Evolutionary conservation across 345 rosid species (phyloP).

Genomic region (Corymbia maculata): DNA sequence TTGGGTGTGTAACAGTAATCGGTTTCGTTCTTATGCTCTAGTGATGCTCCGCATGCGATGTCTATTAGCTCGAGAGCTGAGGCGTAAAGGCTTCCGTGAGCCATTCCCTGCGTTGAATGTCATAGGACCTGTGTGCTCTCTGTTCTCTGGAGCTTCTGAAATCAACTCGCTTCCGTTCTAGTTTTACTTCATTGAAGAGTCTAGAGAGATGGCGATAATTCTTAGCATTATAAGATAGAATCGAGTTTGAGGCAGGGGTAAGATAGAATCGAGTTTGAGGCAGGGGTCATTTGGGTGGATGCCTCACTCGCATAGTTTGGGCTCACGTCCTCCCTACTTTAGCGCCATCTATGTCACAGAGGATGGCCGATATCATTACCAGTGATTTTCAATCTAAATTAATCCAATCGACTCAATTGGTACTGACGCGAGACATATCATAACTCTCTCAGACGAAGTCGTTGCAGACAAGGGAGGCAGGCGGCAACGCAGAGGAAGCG

Average conservation of each 20-base stretch:
- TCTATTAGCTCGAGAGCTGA: neutral
- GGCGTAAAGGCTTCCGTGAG: neutral
- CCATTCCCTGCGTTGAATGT: neutral
- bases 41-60: neutral
- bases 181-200: neutral
- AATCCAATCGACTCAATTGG: too few species aligned
- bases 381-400: too few species aligned
- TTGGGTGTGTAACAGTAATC: neutral
- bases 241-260: too few species aligned
- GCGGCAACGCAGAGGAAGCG: slow-evolving; percentile 75
- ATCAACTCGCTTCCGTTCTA: neutral
- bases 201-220: neutral
- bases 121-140: neutral
- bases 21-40: neutral
- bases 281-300: neutral
- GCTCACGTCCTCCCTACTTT: too few species aligned
- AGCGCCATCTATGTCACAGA: too few species aligned
- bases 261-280: neutral
- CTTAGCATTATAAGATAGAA: neutral
- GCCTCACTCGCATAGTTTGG: neutral
- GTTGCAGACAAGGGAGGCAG: slow-evolving; percentile 46
- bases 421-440: too few species aligned
- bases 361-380: too few species aligned
- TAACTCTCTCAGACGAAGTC: slow-evolving; percentile 91
- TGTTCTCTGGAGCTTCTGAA: neutral